These are phyloP conservation scores for Pecoramyces ruminantium DNA, from an alignment of 192 early-diverging fungal species.

Conservation along the genomic window DNA sequence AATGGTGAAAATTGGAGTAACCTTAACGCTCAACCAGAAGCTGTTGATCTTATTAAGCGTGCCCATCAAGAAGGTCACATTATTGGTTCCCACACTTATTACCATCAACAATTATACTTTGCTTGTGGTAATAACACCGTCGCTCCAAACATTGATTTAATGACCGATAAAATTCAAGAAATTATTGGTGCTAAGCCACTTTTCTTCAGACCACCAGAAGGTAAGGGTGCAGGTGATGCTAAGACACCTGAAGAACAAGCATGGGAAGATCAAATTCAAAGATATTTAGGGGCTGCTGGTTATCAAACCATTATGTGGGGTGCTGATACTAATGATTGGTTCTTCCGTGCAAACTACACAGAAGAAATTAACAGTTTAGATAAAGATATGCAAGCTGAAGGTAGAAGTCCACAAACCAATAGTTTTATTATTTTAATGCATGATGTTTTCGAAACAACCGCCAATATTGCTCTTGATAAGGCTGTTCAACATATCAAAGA, in stretches of 20 bases:
- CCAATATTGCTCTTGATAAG: not conserved
- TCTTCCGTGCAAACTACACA: not conserved
- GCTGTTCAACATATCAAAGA: not conserved
- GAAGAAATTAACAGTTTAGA: not conserved
- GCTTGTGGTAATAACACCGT: not conserved
- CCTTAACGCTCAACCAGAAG: not conserved
- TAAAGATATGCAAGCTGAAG: not conserved
- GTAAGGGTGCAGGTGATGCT: not conserved
- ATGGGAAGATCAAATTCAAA: not conserved
- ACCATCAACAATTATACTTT: not conserved
- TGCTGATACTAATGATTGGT: not conserved
- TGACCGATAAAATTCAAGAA: not conserved
- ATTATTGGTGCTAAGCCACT: not conserved
- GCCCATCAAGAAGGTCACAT: not conserved
- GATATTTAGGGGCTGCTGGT: not conserved
- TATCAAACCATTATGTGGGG: not conserved
- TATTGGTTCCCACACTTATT: not conserved
- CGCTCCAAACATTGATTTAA: not conserved
- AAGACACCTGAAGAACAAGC: not conserved
- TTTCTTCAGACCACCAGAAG: not conserved
- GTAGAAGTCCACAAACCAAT: not conserved
- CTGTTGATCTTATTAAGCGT: not conserved
- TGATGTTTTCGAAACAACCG: not conserved
- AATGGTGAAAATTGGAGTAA: not conserved
- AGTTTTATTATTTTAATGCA: not conserved